Conservation (phyloP, 768 basidiomycete species). For the Leccinum aurantiacum region DNA sequence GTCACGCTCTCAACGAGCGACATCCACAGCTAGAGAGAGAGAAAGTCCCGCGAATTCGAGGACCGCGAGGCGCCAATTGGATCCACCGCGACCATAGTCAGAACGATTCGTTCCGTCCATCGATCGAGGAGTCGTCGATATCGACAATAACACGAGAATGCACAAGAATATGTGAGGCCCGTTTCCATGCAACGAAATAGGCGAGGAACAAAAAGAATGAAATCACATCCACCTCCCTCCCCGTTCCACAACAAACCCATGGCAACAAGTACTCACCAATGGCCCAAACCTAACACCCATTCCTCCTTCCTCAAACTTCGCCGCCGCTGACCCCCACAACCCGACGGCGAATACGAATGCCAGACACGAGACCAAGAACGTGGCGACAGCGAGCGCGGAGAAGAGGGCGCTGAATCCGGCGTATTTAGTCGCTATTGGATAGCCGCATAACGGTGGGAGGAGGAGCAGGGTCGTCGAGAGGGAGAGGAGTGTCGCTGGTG, state of each 20-base stretch:
- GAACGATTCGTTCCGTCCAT: constrained; percentile 40
- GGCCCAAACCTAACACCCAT: neutral
- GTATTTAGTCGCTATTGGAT: neutral
- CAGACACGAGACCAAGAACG: neutral
- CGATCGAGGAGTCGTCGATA: constrained; percentile 48
- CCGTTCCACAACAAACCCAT: neutral
- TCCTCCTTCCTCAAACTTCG: neutral
- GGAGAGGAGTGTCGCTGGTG: neutral
- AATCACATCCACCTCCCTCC: neutral
- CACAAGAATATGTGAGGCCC: neutral
- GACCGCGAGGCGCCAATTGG: too few species aligned
- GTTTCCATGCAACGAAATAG: neutral
- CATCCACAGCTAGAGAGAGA: constrained; percentile 1
- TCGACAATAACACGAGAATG: neutral
- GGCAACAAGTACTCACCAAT: constrained; percentile 1
- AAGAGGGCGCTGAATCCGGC: neutral
- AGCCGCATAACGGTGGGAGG: neutral
- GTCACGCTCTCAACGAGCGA: neutral
- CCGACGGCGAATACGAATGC: constrained; percentile 1
- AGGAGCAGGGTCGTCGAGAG: neutral
- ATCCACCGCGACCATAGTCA: constrained; percentile 10
- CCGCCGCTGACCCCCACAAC: neutral
- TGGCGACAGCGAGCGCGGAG: neutral
- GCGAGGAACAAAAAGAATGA: neutral
- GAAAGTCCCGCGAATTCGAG: too few species aligned